A percentile compares a stretch with the other conserved stretches of the same genome.
These are phyloP conservation scores for Candida chauliodis DNA, from an alignment of 805 yeast species.

Conservation along the genomic window DNA sequence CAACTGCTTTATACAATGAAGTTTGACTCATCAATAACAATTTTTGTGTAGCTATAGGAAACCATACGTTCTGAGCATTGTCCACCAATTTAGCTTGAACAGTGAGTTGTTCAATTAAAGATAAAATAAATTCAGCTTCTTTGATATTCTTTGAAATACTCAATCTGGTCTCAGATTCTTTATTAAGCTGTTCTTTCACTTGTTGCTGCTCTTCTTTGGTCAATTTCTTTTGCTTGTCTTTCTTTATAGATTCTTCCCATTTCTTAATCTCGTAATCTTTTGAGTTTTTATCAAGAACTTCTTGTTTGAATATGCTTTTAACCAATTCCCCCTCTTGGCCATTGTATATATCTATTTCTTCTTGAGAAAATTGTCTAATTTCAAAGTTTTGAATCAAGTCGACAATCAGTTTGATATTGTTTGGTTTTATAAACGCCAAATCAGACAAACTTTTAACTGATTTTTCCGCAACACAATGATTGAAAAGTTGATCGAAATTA, in stretches of 20 bases:
- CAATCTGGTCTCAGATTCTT: constrained; percentile 57
- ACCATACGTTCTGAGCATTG: constrained; percentile 71
- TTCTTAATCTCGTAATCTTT: constrained; percentile 81
- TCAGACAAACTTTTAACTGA: constrained; percentile 47
- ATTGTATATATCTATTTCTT: constrained; percentile 61
- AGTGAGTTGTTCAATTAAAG: constrained; percentile 53
- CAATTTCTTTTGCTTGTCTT: constrained; percentile 63
- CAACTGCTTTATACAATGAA: constrained; percentile 40
- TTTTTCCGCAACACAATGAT: constrained; percentile 28
- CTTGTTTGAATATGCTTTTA: constrained; percentile 52
- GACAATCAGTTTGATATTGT: constrained; percentile 49
- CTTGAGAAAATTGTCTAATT: constrained; percentile 41
- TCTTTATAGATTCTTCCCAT: constrained; percentile 86
- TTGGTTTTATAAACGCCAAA: constrained; percentile 58
- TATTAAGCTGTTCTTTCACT: constrained; percentile 58
- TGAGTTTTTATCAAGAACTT: constrained; percentile 55
- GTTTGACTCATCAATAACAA: constrained; percentile 45
- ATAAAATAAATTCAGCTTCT: constrained; percentile 46
- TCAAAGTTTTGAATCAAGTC: constrained; percentile 45
- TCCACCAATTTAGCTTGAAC: constrained; percentile 48
- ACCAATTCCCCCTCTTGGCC: constrained; percentile 70
- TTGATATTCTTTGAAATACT: constrained; percentile 37
- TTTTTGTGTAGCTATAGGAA: constrained; percentile 55
- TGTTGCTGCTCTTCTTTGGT: constrained; percentile 72
- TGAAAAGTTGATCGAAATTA: constrained; percentile 20